Base-by-base conservation (phyloP, 2,329 filamentous ascomycete genomes). In the Scytalidium lignicola region DNA sequence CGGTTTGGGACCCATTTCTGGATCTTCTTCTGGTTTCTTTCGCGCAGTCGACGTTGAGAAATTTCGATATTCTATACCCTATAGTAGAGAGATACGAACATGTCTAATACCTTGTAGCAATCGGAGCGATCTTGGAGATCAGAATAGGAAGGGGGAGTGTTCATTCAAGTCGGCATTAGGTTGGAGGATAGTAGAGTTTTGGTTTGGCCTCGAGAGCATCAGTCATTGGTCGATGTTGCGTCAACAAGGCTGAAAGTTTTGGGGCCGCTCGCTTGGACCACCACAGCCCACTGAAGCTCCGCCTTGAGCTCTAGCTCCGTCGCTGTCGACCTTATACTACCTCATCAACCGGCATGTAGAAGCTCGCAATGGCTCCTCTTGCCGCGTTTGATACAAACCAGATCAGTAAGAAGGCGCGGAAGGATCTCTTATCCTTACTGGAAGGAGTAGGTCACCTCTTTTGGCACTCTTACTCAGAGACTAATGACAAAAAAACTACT, bases 351-450 rank as follows among this genome's bases (percentile, higher is more conserved):
- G 67, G 57, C 66, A 75, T 76, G 74, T 71, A 71, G 74, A 26
- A 75, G 74, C 72, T 72, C 70, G 71, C 57, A 62, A 88, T 88
- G 85, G 82, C 82, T 73, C 83, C 83, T 71, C 79, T 80, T 70
- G 74, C 73, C 65, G 80, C 78, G 64, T 88, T 93, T 67, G 85
- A 84, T 67, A 81, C 85, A 52, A 82, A 87, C 60, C 82, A 90
- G 64, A 82, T 93, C 66, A 83, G 80, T 63, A 85, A 87, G 57
- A 90, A 87, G 71, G 88, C 90, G 58, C 86, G 90, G 54, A 90
- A 90, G 67, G 90, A 96, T 67, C 77, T 99, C 58, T 78, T 99
- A 59, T 85, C 86, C 70, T 83, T 97, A 60, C 85, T 99, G 54
- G 92, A 97, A 80, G 86, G 88, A 70, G 93, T 99, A 86, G 82